Percentiles rank a stretch among this genome's conserved stretches.
Evolutionary conservation across 140 eudicot species (phyloP).

Genomic region (Bidens hawaiensis): DNA sequence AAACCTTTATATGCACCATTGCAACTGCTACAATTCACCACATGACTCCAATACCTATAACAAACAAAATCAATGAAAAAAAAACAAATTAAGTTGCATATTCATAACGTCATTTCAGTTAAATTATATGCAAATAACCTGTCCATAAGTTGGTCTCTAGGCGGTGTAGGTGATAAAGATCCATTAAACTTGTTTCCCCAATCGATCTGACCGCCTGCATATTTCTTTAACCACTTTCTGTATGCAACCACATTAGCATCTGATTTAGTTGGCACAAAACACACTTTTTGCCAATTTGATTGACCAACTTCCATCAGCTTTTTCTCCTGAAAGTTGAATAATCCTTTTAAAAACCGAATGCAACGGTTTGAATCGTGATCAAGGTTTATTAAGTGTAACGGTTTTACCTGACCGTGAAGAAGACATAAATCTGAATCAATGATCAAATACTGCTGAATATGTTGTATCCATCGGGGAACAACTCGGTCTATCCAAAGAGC

Average conservation of each 20-base stretch:
- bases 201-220: slow-evolving; percentile 44
- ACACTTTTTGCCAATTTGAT: slow-evolving; percentile 55
- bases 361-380: too few species aligned
- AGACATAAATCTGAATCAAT: slow-evolving; percentile 76
- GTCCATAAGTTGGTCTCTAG: too few species aligned
- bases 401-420: slow-evolving; percentile 76
- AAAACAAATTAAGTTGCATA: not conserved
- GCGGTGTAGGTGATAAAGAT: slow-evolving; percentile 55
- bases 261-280: slow-evolving; percentile 63
- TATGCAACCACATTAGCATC: slow-evolving; percentile 53
- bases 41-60: slow-evolving; percentile 73
- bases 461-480: slow-evolving; percentile 75
- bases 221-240: slow-evolving; percentile 50
- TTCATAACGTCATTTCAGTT: not conserved
- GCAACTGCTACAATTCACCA: slow-evolving; percentile 67
- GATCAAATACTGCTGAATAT: slow-evolving; percentile 57
- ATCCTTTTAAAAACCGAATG: slow-evolving; percentile 6
- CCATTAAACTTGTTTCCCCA: slow-evolving; percentile 43
- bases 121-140: slow-evolving; percentile 13
- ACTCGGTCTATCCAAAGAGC: slow-evolving; percentile 53
- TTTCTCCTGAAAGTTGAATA: slow-evolving; percentile 27
- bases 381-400: too few species aligned
- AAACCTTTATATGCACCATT: too few species aligned
- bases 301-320: slow-evolving; percentile 40
- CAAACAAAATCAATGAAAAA: not conserved